A percentile compares a stretch with the other conserved stretches of the same genome.
phyloP scores from a whole-genome alignment of 352 stramenopile genomes.

The Globisporangium spiculum region DNA sequence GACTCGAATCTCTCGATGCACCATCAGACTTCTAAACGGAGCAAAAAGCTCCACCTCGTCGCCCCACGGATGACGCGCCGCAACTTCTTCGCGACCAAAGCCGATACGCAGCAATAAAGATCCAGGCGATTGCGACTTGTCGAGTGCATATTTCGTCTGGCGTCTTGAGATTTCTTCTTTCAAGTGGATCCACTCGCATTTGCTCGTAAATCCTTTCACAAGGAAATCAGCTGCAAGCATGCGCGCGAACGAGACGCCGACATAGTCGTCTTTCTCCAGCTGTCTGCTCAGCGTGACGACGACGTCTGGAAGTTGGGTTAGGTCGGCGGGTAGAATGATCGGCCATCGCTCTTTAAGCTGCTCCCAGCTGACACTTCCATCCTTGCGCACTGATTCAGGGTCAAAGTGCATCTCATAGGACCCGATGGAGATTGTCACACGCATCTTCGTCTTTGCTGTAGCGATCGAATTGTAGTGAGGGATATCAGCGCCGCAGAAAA shows the following conservation, averaged over 20 bases:
- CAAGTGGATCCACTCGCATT: constrained; percentile 55
- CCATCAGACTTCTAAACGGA: constrained; percentile 41
- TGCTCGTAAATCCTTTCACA: constrained; percentile 34
- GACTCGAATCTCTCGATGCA: constrained; percentile 70
- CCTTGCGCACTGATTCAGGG: constrained; percentile 38
- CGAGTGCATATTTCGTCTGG: constrained; percentile 52
- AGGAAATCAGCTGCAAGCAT: constrained; percentile 42
- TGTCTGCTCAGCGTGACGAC: constrained; percentile 64
- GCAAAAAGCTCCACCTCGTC: constrained; percentile 39
- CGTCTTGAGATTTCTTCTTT: constrained; percentile 57
- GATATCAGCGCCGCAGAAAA: constrained; percentile 61
- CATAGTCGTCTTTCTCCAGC: constrained; percentile 55
- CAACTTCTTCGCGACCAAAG: constrained; percentile 68
- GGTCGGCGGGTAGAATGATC: constrained; percentile 55
- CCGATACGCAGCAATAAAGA: constrained; percentile 53
- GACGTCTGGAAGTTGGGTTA: constrained; percentile 68
- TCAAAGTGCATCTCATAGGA: constrained; percentile 52
- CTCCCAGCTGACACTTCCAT: constrained; percentile 48
- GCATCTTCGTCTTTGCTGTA: constrained; percentile 29
- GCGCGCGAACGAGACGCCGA: constrained; percentile 56
- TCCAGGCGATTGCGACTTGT: constrained; percentile 47
- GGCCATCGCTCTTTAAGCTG: constrained; percentile 44
- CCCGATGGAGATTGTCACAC: constrained; percentile 48
- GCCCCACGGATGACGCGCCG: constrained; percentile 50
- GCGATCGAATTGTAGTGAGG: constrained; percentile 24